These are phyloP conservation scores for Lachancea thermotolerans DNA, from an alignment of 805 yeast genomes.

Conservation along the genomic window DNA sequence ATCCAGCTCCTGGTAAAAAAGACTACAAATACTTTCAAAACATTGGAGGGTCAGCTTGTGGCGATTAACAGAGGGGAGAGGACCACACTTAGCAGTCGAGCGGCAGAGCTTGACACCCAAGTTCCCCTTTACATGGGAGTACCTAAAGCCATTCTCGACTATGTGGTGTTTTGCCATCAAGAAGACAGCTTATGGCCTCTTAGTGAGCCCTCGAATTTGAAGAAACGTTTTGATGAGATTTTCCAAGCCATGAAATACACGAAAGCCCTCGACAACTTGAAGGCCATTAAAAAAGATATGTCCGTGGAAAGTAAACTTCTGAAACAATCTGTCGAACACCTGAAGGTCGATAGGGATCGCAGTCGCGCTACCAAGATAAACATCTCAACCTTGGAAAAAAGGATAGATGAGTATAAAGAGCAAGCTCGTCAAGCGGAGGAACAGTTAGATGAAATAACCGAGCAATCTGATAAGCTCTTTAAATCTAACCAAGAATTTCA, in stretches of 20 bases:
- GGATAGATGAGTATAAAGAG: constrained; percentile 39
- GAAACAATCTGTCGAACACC: constrained; percentile 71
- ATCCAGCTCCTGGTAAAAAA: constrained; percentile 66
- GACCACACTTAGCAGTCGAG: constrained; percentile 69
- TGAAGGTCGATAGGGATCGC: constrained; percentile 64
- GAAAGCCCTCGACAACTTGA: constrained; percentile 77
- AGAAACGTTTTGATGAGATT: constrained; percentile 91
- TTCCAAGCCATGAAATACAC: constrained; percentile 93
- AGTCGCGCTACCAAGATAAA: constrained; percentile 52
- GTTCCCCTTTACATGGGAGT: constrained; percentile 85
- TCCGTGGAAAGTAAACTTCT: constrained; percentile 65
- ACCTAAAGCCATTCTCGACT: constrained; percentile 77
- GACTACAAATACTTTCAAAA: constrained; percentile 68
- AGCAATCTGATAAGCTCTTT: constrained; percentile 57
- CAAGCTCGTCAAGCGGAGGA: constrained; percentile 45
- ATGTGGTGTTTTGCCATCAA: constrained; percentile 95
- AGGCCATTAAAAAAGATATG: constrained; percentile 70
- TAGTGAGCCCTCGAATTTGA: constrained; percentile 80
- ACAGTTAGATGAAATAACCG: constrained; percentile 47
- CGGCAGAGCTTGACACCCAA: constrained; percentile 74
- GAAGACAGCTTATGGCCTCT: constrained; percentile 97
- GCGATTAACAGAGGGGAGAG: constrained; percentile 60
- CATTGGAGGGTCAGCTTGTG: constrained; percentile 82
- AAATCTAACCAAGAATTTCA: constrained; percentile 78
- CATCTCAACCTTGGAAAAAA: constrained; percentile 36